Base-by-base conservation (phyloP, 1,139 yeast species). In the Kodamaea alishanica region DNA sequence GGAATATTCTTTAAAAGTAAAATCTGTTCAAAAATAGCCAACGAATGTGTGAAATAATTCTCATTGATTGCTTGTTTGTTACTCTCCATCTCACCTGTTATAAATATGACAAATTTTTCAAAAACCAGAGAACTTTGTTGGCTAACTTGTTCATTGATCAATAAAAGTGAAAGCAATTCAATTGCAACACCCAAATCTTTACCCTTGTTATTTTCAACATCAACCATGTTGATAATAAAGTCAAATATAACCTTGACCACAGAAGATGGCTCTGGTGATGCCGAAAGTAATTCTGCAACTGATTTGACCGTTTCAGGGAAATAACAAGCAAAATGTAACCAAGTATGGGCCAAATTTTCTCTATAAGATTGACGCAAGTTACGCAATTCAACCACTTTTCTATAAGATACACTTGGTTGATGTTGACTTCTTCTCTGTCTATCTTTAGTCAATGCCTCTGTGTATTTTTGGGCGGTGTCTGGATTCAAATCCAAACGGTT, bases 301-400 rank as follows among this genome's bases (percentile, higher is more conserved):
- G 72, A 61, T 26, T 62, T 61, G 5, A 75, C 73, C 7, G 75
- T 56, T 34, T 73, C 72, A 1, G 87, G 82, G 49, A 69, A 79
- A 3, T 59, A 42, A 35, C 74, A 75, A 5, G 77, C 67, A 8
- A 82, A 56, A 24, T 64, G 58, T 26, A 83, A 61, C 63, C 82
- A 70, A 11, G 26, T 35, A 6, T 15, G 10, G 6, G 25, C 37
- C 22, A 31, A 23, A 12, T 25, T 24, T 8, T 15, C 32, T 20
- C 11, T 59, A 52, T 4, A 58, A 54, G 30, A 56, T 58, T 48
- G 46, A 63, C 43, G 45, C 60, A 44, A 50, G 76, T 49, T 61
- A 73, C 39, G 36, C 24, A 60, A 50, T 5, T 50, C 51, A 7
- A 20, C 2, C 7, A 25, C 23, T 11, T 8, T 25, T 8, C 35